Evolutionary conservation across 1,284 basidiomycete genomes (phyloP).

Genomic region (Filobasidium uniguttulatum): DNA sequence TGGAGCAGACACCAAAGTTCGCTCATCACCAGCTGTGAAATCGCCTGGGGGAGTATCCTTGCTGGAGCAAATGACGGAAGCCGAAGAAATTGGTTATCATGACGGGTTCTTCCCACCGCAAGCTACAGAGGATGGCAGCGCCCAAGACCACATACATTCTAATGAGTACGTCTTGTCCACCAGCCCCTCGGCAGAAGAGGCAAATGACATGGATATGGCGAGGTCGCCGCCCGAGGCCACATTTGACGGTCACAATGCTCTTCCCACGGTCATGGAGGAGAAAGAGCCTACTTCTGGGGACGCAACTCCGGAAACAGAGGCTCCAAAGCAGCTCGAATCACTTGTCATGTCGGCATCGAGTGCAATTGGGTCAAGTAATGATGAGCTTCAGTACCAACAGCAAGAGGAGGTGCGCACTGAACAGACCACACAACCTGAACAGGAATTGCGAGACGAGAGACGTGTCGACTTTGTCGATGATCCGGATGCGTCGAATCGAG

Average conservation of each 20-base stretch:
- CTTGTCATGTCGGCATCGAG: too few species aligned
- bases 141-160: conserved; percentile 9
- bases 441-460: too few species aligned
- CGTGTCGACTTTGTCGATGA: not conserved
- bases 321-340: too few species aligned
- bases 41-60: conserved; percentile 44
- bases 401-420: too few species aligned
- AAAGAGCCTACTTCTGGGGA: not conserved
- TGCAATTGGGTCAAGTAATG: too few species aligned
- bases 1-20: conserved; percentile 65
- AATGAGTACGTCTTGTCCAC: conserved; percentile 32
- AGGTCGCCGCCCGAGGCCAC: conserved; percentile 6
- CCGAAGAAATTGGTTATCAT: conserved; percentile 79
- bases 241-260: conserved; percentile 1
- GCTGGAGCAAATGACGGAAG: conserved; percentile 59
- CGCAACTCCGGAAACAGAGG: too few species aligned
- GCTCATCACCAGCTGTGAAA: conserved; percentile 59
- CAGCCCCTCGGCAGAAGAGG: not conserved
- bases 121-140: conserved; percentile 15
- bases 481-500: not conserved
- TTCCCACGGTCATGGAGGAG: conserved; percentile 4
- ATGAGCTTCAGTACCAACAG: too few species aligned
- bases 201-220: not conserved
- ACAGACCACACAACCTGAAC: too few species aligned
- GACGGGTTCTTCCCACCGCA: conserved; percentile 56